These are phyloP conservation scores for Suhomyces taliae DNA, from an alignment of 1,139 yeast species.

Conservation along the genomic window DNA sequence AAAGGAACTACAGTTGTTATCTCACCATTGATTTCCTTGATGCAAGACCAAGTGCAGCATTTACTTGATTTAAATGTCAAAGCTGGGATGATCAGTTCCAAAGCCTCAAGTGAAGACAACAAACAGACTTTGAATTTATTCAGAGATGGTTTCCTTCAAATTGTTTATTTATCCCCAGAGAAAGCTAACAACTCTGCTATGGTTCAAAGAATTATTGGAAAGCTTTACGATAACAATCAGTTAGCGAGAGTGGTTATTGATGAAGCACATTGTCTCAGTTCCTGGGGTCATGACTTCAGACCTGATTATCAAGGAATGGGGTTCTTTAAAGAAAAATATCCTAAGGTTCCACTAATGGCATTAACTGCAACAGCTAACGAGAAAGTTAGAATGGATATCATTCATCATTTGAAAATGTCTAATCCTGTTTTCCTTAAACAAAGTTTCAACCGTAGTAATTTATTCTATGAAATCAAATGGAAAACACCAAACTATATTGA, in stretches of 20 bases:
- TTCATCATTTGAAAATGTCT: conserved; percentile 64
- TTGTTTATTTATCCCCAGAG: conserved; percentile 92
- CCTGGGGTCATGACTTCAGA: conserved; percentile 99
- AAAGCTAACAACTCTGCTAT: conserved; percentile 80
- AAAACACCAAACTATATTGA: conserved; percentile 60
- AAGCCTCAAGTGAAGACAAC: conserved; percentile 64
- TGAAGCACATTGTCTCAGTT: conserved; percentile 97
- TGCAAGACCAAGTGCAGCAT: conserved; percentile 97
- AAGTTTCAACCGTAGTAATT: conserved; percentile 87
- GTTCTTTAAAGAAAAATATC: conserved; percentile 69
- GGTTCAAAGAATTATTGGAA: conserved; percentile 63
- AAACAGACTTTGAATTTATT: conserved; percentile 63
- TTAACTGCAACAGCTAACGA: conserved; percentile 97
- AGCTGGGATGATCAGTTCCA: conserved; percentile 90
- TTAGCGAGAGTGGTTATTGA: conserved; percentile 91
- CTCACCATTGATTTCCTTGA: conserved; percentile 90
- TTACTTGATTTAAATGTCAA: conserved; percentile 61
- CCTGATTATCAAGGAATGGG: conserved; percentile 90
- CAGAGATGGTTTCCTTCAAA: conserved; percentile 63
- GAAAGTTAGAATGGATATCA: conserved; percentile 83
- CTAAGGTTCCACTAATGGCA: conserved; percentile 89
- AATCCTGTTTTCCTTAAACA: conserved; percentile 60
- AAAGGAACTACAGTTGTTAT: conserved; percentile 87
- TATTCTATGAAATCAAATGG: conserved; percentile 72
- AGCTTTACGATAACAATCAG: conserved; percentile 52